Evolutionary conservation across 495 filamentous ascomycete species (phyloP), one percentile per base, ranked within the genome.

Genomic region (Cercophora samala): DNA sequence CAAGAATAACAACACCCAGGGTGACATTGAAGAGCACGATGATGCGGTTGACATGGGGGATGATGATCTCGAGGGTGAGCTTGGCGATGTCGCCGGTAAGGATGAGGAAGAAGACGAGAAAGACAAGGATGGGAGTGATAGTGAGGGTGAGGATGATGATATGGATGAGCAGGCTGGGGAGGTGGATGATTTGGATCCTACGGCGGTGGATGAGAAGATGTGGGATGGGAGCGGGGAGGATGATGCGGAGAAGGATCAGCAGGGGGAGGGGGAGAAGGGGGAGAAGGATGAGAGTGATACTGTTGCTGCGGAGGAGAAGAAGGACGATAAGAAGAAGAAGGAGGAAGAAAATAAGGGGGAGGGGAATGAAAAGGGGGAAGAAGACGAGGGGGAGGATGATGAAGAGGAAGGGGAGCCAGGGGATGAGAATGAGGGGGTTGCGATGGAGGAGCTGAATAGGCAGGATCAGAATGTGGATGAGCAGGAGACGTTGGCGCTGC

Each of bases 1-100:
- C 68, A 82, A 85, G 53, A 83, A 88, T 32, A 87, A 90, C 11
- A 88, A 91, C 15, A 85, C 90, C 52, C 84, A 90, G 59, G 81
- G 82, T 42, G 88, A 91, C 53, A 86, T 89, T 62, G 88, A 97
- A 77, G 92, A 93, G 55, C 88, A 91, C 68, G 83, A 90, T 65
- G 89, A 97, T 76, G 94, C 93, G n/a, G 89, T 97, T 15, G 90
- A 97, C 76, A 97, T 97, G 90, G 93, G 91, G 21, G 90, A 95
- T 66, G 88, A 93, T 68, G 93, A 97, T 21, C 79, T 97, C 71
- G 91, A 96, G 76, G 93, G 90, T 4, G 87, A 93, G 42, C 82
- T 88, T 61, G 88, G 89, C 1, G 91, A 93, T 64, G 82, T 82
- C 21, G 86, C 90, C 2, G 80, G 81, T 23, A 84, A 82, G 4